A percentile compares a stretch with the other conserved stretches of the same genome.
Evolutionary conservation across 208 protist genomes (phyloP).

Genomic region (Polymyxa betae): DNA sequence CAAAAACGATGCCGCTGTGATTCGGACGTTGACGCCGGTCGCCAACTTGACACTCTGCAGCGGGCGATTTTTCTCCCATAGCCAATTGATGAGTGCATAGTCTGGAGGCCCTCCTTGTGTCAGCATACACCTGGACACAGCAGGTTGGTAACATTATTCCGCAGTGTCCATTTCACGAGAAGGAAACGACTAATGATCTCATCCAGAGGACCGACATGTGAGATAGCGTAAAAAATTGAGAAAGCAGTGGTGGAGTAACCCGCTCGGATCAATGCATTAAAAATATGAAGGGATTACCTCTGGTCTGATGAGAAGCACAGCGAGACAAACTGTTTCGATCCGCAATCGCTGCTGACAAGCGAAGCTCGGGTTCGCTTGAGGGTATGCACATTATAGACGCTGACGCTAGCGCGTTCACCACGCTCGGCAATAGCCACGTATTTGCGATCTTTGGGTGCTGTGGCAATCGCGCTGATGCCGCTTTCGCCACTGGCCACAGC

Average conservation of each 20-base stretch:
- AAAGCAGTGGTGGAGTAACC: too few species aligned
- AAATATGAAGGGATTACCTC: not conserved
- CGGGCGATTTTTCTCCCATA: constrained; percentile 50
- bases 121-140: constrained; percentile 32
- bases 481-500: constrained; percentile 63
- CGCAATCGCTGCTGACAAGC: not conserved
- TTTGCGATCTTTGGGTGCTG: constrained; percentile 82
- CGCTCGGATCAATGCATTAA: too few species aligned
- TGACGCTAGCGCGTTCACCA: constrained; percentile 76
- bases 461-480: constrained; percentile 83
- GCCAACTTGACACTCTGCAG: constrained; percentile 17
- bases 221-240: too few species aligned
- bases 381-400: constrained; percentile 84
- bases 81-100: constrained; percentile 57
- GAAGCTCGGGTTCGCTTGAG: constrained; percentile 73
- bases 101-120: constrained; percentile 56
- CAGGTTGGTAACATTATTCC: too few species aligned
- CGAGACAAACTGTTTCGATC: constrained; percentile 66
- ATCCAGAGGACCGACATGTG: too few species aligned
- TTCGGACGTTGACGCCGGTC: constrained; percentile 50
- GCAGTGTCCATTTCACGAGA: too few species aligned
- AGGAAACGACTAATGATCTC: too few species aligned
- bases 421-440: constrained; percentile 88
- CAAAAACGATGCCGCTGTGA: not conserved
- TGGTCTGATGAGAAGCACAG: constrained; percentile 86